Evolutionary conservation across 2,329 filamentous ascomycete genomes (phyloP).

Genomic region (Fusarium tanahbumbuense): DNA sequence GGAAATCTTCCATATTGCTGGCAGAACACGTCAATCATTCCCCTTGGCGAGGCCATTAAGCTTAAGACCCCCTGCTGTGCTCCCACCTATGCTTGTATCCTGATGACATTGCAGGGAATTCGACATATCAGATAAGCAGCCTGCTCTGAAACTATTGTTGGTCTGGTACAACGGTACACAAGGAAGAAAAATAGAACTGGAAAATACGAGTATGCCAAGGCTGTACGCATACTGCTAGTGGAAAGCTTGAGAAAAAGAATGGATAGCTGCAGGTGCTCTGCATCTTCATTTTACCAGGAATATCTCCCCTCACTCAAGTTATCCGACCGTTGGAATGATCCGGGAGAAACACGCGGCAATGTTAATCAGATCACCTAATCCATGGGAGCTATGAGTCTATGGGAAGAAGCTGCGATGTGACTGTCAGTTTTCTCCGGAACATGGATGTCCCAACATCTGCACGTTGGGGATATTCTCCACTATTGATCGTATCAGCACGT

Average conservation of each 20-base stretch:
- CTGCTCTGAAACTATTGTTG: neutral
- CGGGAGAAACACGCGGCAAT: neutral
- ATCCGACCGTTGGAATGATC: too few species aligned
- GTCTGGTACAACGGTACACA: conserved; percentile 18
- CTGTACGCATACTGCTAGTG: conserved; percentile 20
- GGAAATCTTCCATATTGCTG: conserved; percentile 1
- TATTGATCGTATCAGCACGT: neutral
- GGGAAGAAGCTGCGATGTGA: neutral
- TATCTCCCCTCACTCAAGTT: neutral
- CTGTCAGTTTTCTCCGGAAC: neutral
- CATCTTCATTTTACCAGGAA: neutral
- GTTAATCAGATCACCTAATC: neutral
- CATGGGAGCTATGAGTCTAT: neutral
- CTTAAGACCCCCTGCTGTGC: conserved; percentile 1
- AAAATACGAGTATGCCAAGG: conserved; percentile 38
- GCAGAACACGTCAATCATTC: conserved; percentile 6
- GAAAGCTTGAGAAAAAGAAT: conserved; percentile 3
- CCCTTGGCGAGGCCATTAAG: conserved; percentile 17
- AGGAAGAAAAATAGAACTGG: conserved; percentile 10
- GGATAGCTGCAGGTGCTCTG: conserved; percentile 7
- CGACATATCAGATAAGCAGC: conserved; percentile 16
- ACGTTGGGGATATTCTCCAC: neutral
- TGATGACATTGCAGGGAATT: neutral
- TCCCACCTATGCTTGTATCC: neutral
- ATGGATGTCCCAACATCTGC: neutral